A percentile compares a stretch with the other conserved stretches of the same genome.
These are phyloP conservation scores for Lophiostoma macrostomum DNA, from an alignment of 495 filamentous ascomycete genomes.

Conservation along the genomic window DNA sequence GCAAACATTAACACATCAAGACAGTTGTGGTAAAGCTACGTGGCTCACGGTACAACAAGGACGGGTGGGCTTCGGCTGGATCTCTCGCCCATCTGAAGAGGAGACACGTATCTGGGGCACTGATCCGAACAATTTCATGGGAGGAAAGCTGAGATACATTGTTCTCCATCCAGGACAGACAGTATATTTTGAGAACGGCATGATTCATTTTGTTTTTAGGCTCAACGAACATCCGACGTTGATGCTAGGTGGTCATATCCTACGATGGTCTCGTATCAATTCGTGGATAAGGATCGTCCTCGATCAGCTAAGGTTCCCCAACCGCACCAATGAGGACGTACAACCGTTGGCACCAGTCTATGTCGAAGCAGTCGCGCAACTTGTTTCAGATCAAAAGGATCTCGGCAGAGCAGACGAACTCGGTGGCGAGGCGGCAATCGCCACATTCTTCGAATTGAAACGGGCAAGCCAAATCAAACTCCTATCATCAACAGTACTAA, in stretches of 20 bases:
- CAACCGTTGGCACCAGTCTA: background rate
- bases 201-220: constrained; percentile 19
- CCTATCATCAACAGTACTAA: no score
- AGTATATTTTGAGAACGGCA: constrained; percentile 13
- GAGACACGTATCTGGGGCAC: constrained; percentile 2
- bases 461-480: no score
- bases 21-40: constrained; percentile 3
- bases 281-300: constrained; percentile 14
- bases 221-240: constrained; percentile 1
- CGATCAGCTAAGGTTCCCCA: constrained; percentile 15
- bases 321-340: constrained; percentile 15
- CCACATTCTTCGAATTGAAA: no score
- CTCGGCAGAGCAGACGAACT: no score
- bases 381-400: background rate
- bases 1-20: constrained; percentile 7
- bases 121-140: background rate
- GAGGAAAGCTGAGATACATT: constrained; percentile 5
- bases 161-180: constrained; percentile 15
- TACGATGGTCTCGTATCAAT: constrained; percentile 9
- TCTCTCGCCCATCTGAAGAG: constrained; percentile 1
- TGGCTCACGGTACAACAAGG: constrained; percentile 16
- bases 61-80: constrained; percentile 12
- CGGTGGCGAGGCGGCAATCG: no score
- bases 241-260: constrained; percentile 14
- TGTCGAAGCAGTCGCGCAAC: constrained; percentile 2